Evolutionary conservation across 2,329 filamentous ascomycete genomes (phyloP).

Genomic region (Pseudogymnoascus sp.): DNA sequence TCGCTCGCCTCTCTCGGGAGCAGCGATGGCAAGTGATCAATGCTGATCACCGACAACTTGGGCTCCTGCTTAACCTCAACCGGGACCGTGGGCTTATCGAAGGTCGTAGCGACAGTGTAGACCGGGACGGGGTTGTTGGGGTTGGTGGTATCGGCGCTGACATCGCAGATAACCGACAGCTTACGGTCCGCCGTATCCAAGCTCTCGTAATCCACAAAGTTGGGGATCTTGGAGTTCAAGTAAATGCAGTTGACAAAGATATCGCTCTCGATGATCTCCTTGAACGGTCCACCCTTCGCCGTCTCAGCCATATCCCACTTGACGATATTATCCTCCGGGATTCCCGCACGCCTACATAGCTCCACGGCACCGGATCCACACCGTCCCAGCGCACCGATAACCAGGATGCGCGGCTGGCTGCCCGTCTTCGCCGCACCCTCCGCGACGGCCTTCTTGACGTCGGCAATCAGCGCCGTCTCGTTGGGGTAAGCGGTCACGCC

Average conservation of each 20-base stretch:
- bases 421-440: conserved; percentile 59
- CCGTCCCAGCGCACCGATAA: conserved; percentile 77
- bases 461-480: conserved; percentile 61
- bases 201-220: conserved; percentile 66
- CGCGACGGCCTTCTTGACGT: conserved; percentile 64
- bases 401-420: conserved; percentile 62
- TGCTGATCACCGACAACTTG: conserved; percentile 71
- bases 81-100: conserved; percentile 76
- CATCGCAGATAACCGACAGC: conserved; percentile 73
- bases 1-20: conserved; percentile 82
- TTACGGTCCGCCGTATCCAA: conserved; percentile 61
- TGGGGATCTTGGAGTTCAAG: conserved; percentile 67
- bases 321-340: conserved; percentile 58
- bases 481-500: conserved; percentile 62
- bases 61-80: conserved; percentile 50
- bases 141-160: conserved; percentile 67
- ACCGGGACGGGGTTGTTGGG: conserved; percentile 63
- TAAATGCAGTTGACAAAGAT: conserved; percentile 90
- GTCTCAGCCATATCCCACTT: conserved; percentile 75
- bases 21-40: conserved; percentile 77
- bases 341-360: conserved; percentile 64
- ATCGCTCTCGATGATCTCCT: conserved; percentile 66
- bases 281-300: conserved; percentile 58
- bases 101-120: conserved; percentile 78
- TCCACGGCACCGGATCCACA: conserved; percentile 82